Percentiles rank a stretch among this genome's conserved stretches.
phyloP scores from a whole-genome alignment of 257 asterid species.

The Penstemon eatonii region DNA sequence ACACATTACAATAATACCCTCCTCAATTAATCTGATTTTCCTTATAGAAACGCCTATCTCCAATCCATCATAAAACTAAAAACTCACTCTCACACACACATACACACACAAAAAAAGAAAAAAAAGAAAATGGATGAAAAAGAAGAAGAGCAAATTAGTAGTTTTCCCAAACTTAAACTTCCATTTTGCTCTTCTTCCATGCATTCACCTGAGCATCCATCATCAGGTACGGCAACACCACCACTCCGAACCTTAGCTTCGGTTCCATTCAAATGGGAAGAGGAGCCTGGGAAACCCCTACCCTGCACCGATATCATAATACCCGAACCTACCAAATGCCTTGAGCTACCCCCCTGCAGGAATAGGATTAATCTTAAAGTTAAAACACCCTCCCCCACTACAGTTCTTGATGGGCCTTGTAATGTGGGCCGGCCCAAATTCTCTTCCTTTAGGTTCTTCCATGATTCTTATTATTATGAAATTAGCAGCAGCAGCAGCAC shows the following conservation, averaged over 20 bases:
- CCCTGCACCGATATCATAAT: conserved; percentile 39
- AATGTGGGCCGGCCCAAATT: conserved; percentile 39
- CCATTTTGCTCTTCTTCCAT: conserved; percentile 32
- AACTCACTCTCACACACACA: not conserved
- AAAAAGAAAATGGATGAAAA: conserved; percentile 37
- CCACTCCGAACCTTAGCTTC: conserved; percentile 55
- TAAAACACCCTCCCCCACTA: conserved; percentile 53
- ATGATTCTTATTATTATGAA: conserved; percentile 48
- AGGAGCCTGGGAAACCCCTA: conserved; percentile 76
- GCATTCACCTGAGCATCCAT: conserved; percentile 51
- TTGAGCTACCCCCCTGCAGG: conserved; percentile 68
- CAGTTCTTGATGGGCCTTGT: conserved; percentile 68
- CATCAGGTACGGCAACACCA: conserved; percentile 56
- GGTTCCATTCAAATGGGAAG: conserved; percentile 83
- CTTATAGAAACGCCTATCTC: conserved; percentile 1
- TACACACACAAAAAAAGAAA: not conserved
- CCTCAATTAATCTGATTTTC: not conserved
- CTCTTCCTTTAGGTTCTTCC: conserved; percentile 55
- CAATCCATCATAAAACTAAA: not conserved
- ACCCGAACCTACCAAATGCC: conserved; percentile 36
- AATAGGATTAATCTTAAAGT: conserved; percentile 9
- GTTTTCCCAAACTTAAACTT: conserved; percentile 40
- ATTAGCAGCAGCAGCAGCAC: conserved; percentile 27
- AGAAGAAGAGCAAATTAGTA: conserved; percentile 1
- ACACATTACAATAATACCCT: not conserved